phyloP scores from a whole-genome alignment of 2,329 filamentous ascomycete species.

The Hypomyces rosellus region DNA sequence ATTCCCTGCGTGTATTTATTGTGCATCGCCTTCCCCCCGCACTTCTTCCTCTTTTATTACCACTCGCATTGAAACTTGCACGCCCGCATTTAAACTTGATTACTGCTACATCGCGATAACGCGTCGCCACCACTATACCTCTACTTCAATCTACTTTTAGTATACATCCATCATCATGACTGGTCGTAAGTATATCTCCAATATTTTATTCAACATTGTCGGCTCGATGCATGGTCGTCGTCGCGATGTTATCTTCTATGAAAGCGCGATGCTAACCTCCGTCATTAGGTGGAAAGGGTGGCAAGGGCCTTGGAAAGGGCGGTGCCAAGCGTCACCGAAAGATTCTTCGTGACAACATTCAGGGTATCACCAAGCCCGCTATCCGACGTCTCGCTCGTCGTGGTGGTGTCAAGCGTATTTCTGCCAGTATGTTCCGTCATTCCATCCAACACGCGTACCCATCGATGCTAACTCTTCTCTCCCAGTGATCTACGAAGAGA shows the following conservation, averaged over 20 bases:
- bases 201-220: slow-evolving; percentile 1
- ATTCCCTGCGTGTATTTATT: slow-evolving; percentile 35
- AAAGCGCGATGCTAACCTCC: slow-evolving; percentile 35
- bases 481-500: slow-evolving; percentile 70
- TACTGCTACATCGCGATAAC: slow-evolving; percentile 10
- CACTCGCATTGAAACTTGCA: neutral
- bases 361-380: slow-evolving; percentile 97
- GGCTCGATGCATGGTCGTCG: neutral
- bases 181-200: slow-evolving; percentile 56
- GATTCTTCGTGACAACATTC: slow-evolving; percentile 99
- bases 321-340: slow-evolving; percentile 98
- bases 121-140: slow-evolving; percentile 9
- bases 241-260: neutral
- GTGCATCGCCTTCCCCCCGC: slow-evolving; percentile 20
- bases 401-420: slow-evolving; percentile 99
- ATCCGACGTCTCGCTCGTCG: slow-evolving; percentile 97
- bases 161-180: slow-evolving; percentile 53
- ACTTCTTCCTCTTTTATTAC: slow-evolving; percentile 15
- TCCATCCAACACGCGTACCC: neutral
- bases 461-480: neutral
- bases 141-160: slow-evolving; percentile 17
- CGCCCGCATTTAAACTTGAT: neutral
- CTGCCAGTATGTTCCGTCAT: slow-evolving; percentile 61
- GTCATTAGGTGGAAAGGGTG: slow-evolving; percentile 76
- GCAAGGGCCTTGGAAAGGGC: slow-evolving; percentile 96